These are phyloP conservation scores for Podaxis pistillaris DNA, from an alignment of 768 basidiomycete genomes.

Conservation along the genomic window DNA sequence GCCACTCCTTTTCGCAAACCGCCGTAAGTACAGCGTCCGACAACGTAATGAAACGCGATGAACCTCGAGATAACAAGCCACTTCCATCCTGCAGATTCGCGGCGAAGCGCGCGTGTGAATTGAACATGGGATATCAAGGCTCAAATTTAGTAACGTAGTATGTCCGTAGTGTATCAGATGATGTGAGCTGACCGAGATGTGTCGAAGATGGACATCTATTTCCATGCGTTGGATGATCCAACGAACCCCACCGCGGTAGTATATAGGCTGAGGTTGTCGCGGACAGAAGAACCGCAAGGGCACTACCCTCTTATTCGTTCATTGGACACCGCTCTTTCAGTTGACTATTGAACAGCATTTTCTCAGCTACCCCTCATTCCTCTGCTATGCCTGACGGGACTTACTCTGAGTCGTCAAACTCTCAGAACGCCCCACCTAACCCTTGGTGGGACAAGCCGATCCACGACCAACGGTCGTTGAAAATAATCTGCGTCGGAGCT, in stretches of 20 bases:
- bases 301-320: too few relatives aligned
- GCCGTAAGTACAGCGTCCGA: not conserved
- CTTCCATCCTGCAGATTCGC: not conserved
- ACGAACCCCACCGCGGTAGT: not conserved
- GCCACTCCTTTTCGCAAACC: not conserved
- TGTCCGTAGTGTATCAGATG: not conserved
- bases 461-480: slow-evolving; percentile 28
- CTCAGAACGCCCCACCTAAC: not conserved
- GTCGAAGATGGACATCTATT: not conserved
- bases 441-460: slow-evolving; percentile 21
- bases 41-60: not conserved
- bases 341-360: not conserved
- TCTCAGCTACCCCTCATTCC: not conserved
- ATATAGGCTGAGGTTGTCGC: not conserved
- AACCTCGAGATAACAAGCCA: not conserved
- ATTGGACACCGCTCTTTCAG: too few relatives aligned
- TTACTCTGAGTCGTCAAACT: not conserved
- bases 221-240: not conserved
- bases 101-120: not conserved
- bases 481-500: slow-evolving; percentile 31
- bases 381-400: not conserved
- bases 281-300: too few relatives aligned
- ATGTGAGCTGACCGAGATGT: not conserved
- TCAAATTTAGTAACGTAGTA: not conserved
- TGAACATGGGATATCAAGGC: not conserved